Conservation (phyloP, 345 rosid genomes). For the Diplotaxis tenuifolia region DNA sequence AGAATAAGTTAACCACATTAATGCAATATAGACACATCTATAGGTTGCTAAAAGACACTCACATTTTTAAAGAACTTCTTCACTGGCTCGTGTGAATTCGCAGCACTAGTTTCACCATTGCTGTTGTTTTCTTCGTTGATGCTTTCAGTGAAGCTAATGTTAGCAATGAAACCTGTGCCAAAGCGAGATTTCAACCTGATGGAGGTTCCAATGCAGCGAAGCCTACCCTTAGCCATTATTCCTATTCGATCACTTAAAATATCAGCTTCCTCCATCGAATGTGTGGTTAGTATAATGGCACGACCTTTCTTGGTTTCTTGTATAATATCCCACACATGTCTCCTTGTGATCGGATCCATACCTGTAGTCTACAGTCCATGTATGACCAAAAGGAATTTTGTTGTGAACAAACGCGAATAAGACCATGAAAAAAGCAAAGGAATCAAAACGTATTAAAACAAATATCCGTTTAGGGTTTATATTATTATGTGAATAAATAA, state of each 20-base stretch:
- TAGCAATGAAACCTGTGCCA: conserved; percentile 85
- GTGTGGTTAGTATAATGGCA: conserved; percentile 80
- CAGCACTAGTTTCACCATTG: conserved; percentile 34
- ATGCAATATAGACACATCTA: no score
- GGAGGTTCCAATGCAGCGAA: conserved; percentile 84
- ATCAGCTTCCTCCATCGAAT: conserved; percentile 97
- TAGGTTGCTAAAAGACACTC: conserved; percentile 37
- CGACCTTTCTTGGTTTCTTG: conserved; percentile 80
- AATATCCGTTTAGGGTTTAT: no score
- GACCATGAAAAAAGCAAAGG: no score
- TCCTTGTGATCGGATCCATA: conserved; percentile 91
- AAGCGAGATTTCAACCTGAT: conserved; percentile 86
- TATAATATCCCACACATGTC: conserved; percentile 94
- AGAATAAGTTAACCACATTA: not conserved
- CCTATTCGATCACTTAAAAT: conserved; percentile 85
- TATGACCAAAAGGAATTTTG: not conserved
- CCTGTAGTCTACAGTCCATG: conserved; percentile 69
- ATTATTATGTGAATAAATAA: no score
- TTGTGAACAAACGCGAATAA: no score
- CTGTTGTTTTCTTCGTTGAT: conserved; percentile 36
- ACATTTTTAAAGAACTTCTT: conserved; percentile 75
- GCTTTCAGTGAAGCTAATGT: conserved; percentile 62
- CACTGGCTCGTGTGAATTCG: conserved; percentile 48
- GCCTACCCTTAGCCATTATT: conserved; percentile 95
- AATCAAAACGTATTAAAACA: no score